Evolutionary conservation across 768 basidiomycete genomes (phyloP), one percentile per base, ranked within the genome.

Genomic region (Botryobasidium botryosum): DNA sequence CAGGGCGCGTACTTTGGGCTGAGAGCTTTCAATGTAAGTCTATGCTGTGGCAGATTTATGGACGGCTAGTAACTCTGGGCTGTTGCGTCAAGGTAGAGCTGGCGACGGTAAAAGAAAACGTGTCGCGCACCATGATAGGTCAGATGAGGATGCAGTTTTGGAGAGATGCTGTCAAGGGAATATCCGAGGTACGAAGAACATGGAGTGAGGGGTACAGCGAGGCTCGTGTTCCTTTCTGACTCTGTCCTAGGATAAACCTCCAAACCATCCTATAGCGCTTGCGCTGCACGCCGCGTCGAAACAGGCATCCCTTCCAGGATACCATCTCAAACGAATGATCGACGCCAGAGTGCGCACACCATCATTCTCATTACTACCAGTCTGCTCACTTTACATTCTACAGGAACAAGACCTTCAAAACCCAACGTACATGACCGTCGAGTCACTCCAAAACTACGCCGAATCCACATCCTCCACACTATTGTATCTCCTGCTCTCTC

Each of bases 131-230:
- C 28, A 65, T 70, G 31, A 74, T 88, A 45, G 85, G 83, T n/a
- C 73, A 75, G 57, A 82, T 86, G 70, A 69, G 82, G 51, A 71
- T 85, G 65, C 77, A 86, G 57, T 88, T 87, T 57, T 90, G 85
- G 85, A 71, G 74, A 53, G 83, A 90, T 55, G 75, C 80, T 10
- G 55, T 87, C 23, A 80, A 76, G 53, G 69, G 62, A 38, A 72
- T 85, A 18, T 64, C 64, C 53, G 70, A 78, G 56, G 85, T 80
- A 25, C 15, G 40, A 10, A n/a, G 21, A 23, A 10, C 21, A 10
- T 39, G 21, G n/a, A n/a, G n/a, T n/a, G n/a, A n/a, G n/a, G n/a
- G n/a, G n/a, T n/a, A n/a, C n/a, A n/a, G n/a, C n/a, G n/a, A n/a
- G n/a, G n/a, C n/a, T n/a, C 26, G 40, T 29, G 40, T 25, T 21